Conservation (phyloP, 2,329 filamentous ascomycete species). For the Penicillium sp. region DNA sequence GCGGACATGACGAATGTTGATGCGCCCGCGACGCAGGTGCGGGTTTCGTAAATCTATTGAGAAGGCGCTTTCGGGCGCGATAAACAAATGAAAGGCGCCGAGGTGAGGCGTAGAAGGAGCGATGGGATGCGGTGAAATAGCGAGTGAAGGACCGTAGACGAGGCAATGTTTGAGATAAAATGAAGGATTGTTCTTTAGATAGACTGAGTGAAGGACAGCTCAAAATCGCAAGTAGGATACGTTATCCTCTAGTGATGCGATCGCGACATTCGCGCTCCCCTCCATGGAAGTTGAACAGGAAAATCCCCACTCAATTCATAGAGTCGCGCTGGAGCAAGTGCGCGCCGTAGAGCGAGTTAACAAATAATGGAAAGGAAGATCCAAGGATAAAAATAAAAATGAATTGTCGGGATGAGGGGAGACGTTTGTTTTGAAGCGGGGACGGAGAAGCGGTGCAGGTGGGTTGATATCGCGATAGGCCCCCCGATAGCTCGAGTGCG, state of each 20-base stretch:
- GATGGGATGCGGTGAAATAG: neutral
- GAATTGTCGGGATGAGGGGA: constrained; percentile 9
- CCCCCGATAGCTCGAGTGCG: constrained; percentile 15
- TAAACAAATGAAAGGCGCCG: constrained; percentile 4
- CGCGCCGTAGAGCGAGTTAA: constrained; percentile 2
- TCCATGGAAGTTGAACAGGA: constrained; percentile 18
- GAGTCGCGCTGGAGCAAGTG: neutral
- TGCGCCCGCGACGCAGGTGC: constrained; percentile 11
- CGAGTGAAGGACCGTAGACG: constrained; percentile 5
- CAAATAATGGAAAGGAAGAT: constrained; percentile 11
- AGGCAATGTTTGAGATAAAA: constrained; percentile 4
- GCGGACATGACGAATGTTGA: constrained; percentile 63
- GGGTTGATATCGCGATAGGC: constrained; percentile 22
- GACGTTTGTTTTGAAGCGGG: constrained; percentile 25
- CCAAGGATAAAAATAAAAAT: neutral
- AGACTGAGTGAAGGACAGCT: constrained; percentile 3
- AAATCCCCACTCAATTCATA: constrained; percentile 10
- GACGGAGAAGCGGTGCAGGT: constrained; percentile 14
- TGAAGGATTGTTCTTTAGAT: constrained; percentile 3
- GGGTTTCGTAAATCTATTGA: constrained; percentile 8
- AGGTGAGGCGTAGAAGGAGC: constrained; percentile 10
- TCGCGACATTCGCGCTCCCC: constrained; percentile 18
- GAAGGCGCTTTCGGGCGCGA: constrained; percentile 17
- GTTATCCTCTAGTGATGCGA: constrained; percentile 12
- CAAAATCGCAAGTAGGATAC: constrained; percentile 12